Conservation (phyloP, 2,329 filamentous ascomycete species). For the Alternaria sp. region DNA sequence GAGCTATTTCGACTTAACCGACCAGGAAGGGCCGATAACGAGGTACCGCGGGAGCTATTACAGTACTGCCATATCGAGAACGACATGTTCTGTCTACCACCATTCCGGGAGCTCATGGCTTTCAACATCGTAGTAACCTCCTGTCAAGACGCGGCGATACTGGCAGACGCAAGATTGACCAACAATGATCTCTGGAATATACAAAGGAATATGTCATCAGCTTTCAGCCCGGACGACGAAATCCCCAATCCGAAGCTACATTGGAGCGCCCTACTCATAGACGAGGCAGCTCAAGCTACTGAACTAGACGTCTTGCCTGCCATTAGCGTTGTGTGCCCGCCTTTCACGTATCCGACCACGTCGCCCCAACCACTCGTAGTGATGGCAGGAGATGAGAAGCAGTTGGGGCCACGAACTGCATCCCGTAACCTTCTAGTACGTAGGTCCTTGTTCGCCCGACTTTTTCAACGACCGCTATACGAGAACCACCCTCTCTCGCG, state of each 20-base stretch:
- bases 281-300: constrained; percentile 56
- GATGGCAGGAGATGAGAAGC: constrained; percentile 56
- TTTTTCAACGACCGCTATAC: constrained; percentile 49
- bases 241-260: constrained; percentile 33
- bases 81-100: constrained; percentile 52
- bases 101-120: constrained; percentile 47
- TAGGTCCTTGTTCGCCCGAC: constrained; percentile 52
- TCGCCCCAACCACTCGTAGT: constrained; percentile 46
- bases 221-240: constrained; percentile 37
- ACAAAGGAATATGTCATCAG: constrained; percentile 39
- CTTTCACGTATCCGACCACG: constrained; percentile 26
- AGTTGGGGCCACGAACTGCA: constrained; percentile 51
- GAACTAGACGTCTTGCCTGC: constrained; percentile 52
- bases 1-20: constrained; percentile 53
- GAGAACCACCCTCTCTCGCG: constrained; percentile 51
- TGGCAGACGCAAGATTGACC: constrained; percentile 51
- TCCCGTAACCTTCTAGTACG: constrained; percentile 43
- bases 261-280: constrained; percentile 54
- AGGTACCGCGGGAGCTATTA: constrained; percentile 50
- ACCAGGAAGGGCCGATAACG: constrained; percentile 49
- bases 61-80: constrained; percentile 49
- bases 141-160: constrained; percentile 50
- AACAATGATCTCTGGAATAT: constrained; percentile 51
- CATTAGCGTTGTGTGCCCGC: constrained; percentile 50
- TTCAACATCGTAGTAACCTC: constrained; percentile 54